A percentile compares a stretch with the other conserved stretches of the same genome.
Evolutionary conservation across 1,139 yeast species (phyloP).

Genomic region (Saccharomyces hybrid): DNA sequence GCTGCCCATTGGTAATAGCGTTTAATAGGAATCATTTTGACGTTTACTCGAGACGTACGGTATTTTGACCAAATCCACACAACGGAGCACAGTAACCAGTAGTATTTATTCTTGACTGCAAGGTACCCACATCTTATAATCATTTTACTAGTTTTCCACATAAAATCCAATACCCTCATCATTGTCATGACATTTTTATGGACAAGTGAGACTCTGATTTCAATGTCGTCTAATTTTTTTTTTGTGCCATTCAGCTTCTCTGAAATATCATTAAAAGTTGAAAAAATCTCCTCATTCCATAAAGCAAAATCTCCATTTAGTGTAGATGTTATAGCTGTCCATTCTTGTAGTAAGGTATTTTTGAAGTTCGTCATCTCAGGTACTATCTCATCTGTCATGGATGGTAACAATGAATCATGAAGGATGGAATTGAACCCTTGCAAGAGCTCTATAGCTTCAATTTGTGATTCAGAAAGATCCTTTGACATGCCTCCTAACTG

Average conservation of each 20-base stretch:
- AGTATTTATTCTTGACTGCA: not conserved
- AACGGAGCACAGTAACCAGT: not conserved
- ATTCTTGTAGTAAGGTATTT: constrained; percentile 9
- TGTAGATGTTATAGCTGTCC: constrained; percentile 8
- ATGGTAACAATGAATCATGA: constrained; percentile 5
- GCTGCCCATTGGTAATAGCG: not conserved
- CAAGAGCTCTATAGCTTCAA: constrained; percentile 6
- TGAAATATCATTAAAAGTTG: constrained; percentile 9
- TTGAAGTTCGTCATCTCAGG: constrained; percentile 7
- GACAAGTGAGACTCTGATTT: constrained; percentile 1
- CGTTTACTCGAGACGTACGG: not conserved
- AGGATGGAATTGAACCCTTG: constrained; percentile 7
- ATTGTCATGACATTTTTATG: not conserved
- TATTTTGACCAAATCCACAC: not conserved
- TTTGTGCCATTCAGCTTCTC: constrained; percentile 10
- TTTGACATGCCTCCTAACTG: constrained; percentile 4
- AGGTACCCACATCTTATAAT: not conserved
- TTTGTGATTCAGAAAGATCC: constrained; percentile 1
- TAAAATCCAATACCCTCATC: not conserved
- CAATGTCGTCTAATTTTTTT: constrained; percentile 10
- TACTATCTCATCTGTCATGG: constrained; percentile 4
- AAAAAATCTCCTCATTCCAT: constrained; percentile 11
- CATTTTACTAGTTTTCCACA: constrained; percentile 1
- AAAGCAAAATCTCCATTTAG: constrained; percentile 8
- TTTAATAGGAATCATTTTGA: not conserved